phyloP scores from a whole-genome alignment of 805 yeast species.

The Ogataea neopini region DNA sequence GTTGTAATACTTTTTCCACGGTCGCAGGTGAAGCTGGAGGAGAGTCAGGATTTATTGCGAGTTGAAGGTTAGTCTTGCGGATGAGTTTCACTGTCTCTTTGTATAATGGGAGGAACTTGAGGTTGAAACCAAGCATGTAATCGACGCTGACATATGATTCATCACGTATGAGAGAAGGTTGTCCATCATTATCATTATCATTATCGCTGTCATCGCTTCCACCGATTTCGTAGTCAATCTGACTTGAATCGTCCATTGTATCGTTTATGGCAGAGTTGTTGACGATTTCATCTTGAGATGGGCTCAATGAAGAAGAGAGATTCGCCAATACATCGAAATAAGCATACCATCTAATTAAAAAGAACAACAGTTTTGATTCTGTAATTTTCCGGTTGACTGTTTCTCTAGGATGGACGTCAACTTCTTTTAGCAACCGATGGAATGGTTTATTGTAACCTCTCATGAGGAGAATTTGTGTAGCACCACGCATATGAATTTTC shows the following conservation, averaged over 20 bases:
- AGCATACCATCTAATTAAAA: slow-evolving; percentile 67
- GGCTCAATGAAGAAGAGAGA: slow-evolving; percentile 51
- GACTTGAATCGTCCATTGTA: slow-evolving; percentile 11
- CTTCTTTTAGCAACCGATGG: slow-evolving; percentile 26
- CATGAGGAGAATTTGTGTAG: slow-evolving; percentile 60
- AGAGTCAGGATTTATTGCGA: slow-evolving; percentile 12
- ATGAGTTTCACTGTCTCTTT: slow-evolving; percentile 49
- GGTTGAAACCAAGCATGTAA: slow-evolving; percentile 65
- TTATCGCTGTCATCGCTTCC: slow-evolving; percentile 5
- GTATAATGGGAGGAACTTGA: slow-evolving; percentile 57
- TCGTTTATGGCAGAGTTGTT: neutral
- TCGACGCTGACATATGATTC: slow-evolving; percentile 51
- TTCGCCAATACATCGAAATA: slow-evolving; percentile 66
- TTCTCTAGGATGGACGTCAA: slow-evolving; percentile 10
- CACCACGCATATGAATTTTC: slow-evolving; percentile 68
- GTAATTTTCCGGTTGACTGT: slow-evolving; percentile 29
- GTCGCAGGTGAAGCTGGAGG: slow-evolving; percentile 22
- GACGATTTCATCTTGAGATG: slow-evolving; percentile 28
- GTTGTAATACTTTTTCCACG: slow-evolving; percentile 40
- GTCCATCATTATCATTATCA: slow-evolving; percentile 6
- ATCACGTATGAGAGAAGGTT: slow-evolving; percentile 16
- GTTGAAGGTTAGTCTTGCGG: slow-evolving; percentile 30
- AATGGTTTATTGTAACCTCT: slow-evolving; percentile 45
- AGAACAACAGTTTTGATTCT: slow-evolving; percentile 46
- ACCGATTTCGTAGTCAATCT: slow-evolving; percentile 33